Conservation (phyloP, 768 basidiomycete species). For the Termitomyces sp. region DNA sequence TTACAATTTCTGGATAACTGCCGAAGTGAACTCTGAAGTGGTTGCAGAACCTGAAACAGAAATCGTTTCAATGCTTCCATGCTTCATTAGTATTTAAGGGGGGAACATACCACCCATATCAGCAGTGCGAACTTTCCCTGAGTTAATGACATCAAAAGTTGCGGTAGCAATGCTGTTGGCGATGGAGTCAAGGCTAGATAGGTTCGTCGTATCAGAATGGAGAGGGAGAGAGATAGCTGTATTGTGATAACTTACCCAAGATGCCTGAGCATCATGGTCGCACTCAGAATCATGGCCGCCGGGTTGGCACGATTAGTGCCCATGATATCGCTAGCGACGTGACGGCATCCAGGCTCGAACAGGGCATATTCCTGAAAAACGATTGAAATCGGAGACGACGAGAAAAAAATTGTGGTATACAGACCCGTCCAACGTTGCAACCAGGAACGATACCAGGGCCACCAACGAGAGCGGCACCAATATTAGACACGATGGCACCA, state of each 20-base stretch:
- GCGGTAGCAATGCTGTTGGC: constrained; percentile 93
- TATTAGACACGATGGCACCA: constrained; percentile 97
- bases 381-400: constrained; percentile 9
- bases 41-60: constrained; percentile 67
- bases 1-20: constrained; percentile 81
- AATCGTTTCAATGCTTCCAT: constrained; percentile 8
- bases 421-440: constrained; percentile 92
- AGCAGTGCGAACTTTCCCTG: constrained; percentile 84
- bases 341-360: constrained; percentile 98
- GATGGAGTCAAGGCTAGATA: constrained; percentile 78
- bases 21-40: constrained; percentile 93
- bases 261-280: constrained; percentile 97
- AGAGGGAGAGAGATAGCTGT: not conserved
- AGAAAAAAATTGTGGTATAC: constrained; percentile 15
- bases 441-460: constrained; percentile 98
- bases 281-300: constrained; percentile 94
- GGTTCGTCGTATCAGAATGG: constrained; percentile 12
- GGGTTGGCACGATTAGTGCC: constrained; percentile 96
- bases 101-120: constrained; percentile 86
- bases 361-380: constrained; percentile 82
- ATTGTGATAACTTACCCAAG: constrained; percentile 65
- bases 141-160: constrained; percentile 90
- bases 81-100: not conserved
- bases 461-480: constrained; percentile 97
- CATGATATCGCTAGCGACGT: constrained; percentile 94